Evolutionary conservation across 495 filamentous ascomycete species (phyloP), one percentile per base, ranked within the genome.

Genomic region (Aspergillus homomorphus): DNA sequence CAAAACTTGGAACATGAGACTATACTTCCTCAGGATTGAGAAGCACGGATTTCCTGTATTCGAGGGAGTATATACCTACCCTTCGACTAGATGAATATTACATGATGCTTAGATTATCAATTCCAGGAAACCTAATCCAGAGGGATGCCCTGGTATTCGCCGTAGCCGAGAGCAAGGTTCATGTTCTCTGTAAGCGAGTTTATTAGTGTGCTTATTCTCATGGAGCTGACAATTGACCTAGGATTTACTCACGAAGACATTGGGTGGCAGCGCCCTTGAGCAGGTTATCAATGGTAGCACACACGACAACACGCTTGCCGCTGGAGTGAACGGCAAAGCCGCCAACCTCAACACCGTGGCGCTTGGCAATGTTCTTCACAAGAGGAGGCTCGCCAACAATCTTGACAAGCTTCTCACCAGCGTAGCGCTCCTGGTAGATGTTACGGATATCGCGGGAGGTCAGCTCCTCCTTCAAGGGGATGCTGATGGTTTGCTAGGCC

Each of bases 281-380:
- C 59, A 98, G 77, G 75, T 98, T 98, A 72, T 98, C 94, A 63
- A 98, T 98, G n/a, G 93, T 96, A 20, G 89, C 92, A 69, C 92
- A 96, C 51, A 98, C 85, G 51, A 98, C 94, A 0, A 93, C 94
- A 33, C 94, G 82, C 80, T 90, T 92, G 48, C 93, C 93, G 23
- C 81, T 82, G 57, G 84, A 89, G 76, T 96, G 89, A 44, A 97
- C 92, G 44, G 87, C 91, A 66, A 98, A 97, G 22, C 92, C 92
- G 58, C 94, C 94, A 73, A 98, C 90, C 77, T 98, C 91, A 19
- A 96, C 85, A 9, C 92, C 92, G 67, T 98, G 94, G 74, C 87
- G 93, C 41, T 89, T 90, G 58, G 86, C 84, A 66, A 98, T 97
- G 70, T 84, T 76, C 76, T 94, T 96, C 46, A 98, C 94, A 3